Conservation (phyloP, 1,139 yeast genomes). For the Geotrichum macrosporum region DNA sequence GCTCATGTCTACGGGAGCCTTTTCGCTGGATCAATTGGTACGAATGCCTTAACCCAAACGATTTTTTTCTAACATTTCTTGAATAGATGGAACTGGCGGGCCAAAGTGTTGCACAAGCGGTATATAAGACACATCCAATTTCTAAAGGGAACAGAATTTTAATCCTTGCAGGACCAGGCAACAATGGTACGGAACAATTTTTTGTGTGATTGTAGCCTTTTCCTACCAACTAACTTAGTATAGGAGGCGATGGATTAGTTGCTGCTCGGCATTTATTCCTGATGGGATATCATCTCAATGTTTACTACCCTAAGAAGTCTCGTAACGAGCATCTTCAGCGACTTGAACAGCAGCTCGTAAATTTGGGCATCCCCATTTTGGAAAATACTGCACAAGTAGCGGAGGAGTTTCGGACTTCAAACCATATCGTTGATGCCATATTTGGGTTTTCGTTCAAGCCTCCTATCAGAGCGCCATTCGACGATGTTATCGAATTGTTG, state of each 20-base stretch:
- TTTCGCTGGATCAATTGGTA: conserved; percentile 79
- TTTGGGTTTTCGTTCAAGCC: conserved; percentile 94
- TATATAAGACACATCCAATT: conserved; percentile 57
- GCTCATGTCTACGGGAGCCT: conserved; percentile 77
- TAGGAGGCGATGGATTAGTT: conserved; percentile 87
- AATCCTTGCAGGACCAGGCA: conserved; percentile 89
- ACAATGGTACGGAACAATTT: conserved; percentile 52
- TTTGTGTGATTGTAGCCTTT: too few relatives aligned
- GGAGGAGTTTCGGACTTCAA: conserved; percentile 33
- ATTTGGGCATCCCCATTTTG: conserved; percentile 47
- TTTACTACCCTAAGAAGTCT: conserved; percentile 45
- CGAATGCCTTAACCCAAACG: conserved; percentile 25
- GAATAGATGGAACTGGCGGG: conserved; percentile 88
- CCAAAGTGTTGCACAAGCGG: conserved; percentile 84
- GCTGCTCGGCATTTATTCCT: conserved; percentile 86
- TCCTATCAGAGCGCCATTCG: conserved; percentile 79
- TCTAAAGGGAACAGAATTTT: conserved; percentile 46
- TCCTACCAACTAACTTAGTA: too few relatives aligned
- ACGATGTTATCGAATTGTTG: conserved; percentile 51
- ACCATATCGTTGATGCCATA: conserved; percentile 68
- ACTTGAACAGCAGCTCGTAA: conserved; percentile 56
- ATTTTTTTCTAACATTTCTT: not conserved
- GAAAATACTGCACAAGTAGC: conserved; percentile 39
- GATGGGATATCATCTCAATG: conserved; percentile 70
- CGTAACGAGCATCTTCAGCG: conserved; percentile 38